Conservation (phyloP, 345 rosid genomes). For the Balakata baccata region DNA sequence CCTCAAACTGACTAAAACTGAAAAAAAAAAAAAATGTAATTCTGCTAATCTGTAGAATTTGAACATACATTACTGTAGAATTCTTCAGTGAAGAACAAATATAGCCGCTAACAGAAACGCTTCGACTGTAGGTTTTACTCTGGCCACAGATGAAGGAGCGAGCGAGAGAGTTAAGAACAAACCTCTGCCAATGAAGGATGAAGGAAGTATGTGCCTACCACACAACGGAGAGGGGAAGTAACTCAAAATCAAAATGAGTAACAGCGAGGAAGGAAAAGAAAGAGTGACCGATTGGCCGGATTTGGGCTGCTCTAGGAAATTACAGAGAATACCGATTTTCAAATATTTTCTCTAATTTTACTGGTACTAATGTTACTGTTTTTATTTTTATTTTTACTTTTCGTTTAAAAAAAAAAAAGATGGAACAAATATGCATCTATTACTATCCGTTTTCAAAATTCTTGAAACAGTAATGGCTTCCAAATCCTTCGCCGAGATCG, state of each 20-base stretch:
- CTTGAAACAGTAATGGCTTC: conserved; percentile 40
- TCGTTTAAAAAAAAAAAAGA: too few species aligned
- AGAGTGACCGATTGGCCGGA: neutral
- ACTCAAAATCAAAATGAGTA: neutral
- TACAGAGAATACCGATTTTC: too few species aligned
- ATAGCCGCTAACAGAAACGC: neutral
- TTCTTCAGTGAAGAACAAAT: neutral
- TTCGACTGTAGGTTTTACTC: neutral
- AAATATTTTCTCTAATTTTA: too few species aligned
- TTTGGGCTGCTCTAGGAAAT: neutral
- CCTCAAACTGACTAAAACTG: neutral
- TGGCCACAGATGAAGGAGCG: neutral
- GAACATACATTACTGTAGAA: too few species aligned
- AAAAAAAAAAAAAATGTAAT: too few species aligned
- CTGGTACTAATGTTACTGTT: too few species aligned
- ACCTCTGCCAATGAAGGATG: neutral
- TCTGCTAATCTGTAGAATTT: neutral
- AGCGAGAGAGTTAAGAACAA: neutral
- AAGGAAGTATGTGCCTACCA: neutral
- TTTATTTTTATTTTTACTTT: too few species aligned
- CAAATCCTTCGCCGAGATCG: conserved; percentile 77
- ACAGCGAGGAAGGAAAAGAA: neutral
- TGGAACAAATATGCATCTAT: too few species aligned
- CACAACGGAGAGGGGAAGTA: too few species aligned
- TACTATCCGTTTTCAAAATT: too few species aligned